A percentile compares a stretch with the other conserved stretches of the same genome.
Conservation (phyloP, 768 basidiomycete genomes). For the Boletus reticulatus region DNA sequence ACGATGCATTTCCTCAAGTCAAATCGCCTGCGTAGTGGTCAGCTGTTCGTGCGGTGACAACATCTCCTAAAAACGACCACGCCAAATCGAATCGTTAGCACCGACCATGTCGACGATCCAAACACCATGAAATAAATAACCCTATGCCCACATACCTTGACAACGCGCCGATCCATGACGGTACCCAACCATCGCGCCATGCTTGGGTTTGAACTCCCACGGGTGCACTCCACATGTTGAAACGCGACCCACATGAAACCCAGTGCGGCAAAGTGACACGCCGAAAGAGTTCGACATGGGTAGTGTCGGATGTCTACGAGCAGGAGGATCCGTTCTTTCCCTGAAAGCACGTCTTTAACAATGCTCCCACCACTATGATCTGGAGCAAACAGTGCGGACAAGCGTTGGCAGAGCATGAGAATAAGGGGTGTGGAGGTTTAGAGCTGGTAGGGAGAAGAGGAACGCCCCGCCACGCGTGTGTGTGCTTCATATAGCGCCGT, state of each 20-base stretch:
- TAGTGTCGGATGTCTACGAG: constrained; percentile 49
- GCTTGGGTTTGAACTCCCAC: background rate
- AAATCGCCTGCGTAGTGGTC: constrained; percentile 43
- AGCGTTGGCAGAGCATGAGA: constrained; percentile 15
- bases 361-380: constrained; percentile 4
- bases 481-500: constrained; percentile 15
- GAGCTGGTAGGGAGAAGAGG: background rate
- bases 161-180: constrained; percentile 11
- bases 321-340: constrained; percentile 42
- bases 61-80: constrained; percentile 40
- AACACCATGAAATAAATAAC: no score
- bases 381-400: constrained; percentile 10
- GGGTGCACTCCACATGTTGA: constrained; percentile 8
- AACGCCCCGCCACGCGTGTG: background rate
- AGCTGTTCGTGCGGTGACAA: constrained; percentile 51
- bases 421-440: background rate
- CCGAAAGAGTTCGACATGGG: constrained; percentile 34
- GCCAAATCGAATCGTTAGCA: background rate
- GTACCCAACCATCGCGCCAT: constrained; percentile 11
- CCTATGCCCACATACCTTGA: constrained; percentile 19
- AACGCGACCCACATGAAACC: constrained; percentile 58
- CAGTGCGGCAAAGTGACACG: constrained; percentile 62
- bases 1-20: constrained; percentile 47
- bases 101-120: background rate
- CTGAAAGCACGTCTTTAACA: constrained; percentile 24